Evolutionary conservation across 495 filamentous ascomycete genomes (phyloP).

Genomic region (Bacidia gigantensis): DNA sequence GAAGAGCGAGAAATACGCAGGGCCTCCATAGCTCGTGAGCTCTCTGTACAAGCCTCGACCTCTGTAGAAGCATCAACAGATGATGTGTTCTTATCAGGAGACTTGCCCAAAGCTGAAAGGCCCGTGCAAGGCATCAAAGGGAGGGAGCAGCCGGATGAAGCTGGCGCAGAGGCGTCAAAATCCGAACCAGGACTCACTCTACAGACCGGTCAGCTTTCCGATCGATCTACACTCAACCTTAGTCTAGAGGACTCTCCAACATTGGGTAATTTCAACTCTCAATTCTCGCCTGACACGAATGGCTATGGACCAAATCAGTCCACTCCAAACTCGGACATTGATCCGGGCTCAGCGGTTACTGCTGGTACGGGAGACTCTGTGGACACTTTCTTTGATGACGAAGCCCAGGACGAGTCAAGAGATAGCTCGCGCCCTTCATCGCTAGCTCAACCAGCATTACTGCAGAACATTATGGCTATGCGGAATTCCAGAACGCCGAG

Average conservation of each 20-base stretch:
- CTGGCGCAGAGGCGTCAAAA: background rate
- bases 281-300: conserved; percentile 30
- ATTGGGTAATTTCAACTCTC: conserved; percentile 47
- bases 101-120: conserved; percentile 1
- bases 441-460: conserved; percentile 30
- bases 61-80: conserved; percentile 22
- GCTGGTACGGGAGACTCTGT: conserved; percentile 39
- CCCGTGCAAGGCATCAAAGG: conserved; percentile 10
- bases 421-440: conserved; percentile 24
- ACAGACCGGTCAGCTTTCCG: conserved; percentile 16
- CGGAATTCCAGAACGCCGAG: conserved; percentile 31
- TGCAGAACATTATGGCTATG: conserved; percentile 39
- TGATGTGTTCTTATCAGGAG: conserved; percentile 7
- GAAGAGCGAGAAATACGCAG: conserved; percentile 37
- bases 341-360: conserved; percentile 27
- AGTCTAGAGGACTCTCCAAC: conserved; percentile 48
- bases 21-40: conserved; percentile 29
- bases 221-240: conserved; percentile 16
- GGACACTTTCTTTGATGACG: conserved; percentile 55
- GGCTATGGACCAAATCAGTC: conserved; percentile 26
- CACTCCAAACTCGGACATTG: conserved; percentile 35
- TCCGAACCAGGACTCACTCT: conserved; percentile 17
- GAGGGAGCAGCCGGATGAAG: background rate
- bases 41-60: conserved; percentile 28
- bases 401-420: conserved; percentile 43